Conservation (phyloP, 2,329 filamentous ascomycete species). For the Talaromyces marneffei region DNA sequence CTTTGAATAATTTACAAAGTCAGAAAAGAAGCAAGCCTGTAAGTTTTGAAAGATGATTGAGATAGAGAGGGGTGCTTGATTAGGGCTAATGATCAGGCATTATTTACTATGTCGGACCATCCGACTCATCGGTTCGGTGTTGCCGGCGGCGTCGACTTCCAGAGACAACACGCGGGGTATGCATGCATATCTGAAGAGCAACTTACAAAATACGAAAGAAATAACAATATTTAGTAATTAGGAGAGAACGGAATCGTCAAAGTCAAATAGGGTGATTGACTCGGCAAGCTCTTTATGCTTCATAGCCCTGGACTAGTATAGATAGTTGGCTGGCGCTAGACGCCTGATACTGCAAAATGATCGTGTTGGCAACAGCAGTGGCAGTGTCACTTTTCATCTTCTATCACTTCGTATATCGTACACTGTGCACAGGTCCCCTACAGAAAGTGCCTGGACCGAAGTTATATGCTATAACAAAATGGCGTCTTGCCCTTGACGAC, state of each 20-base stretch:
- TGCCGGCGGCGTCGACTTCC: neutral
- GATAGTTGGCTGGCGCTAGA: too few relatives aligned
- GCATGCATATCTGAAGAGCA: neutral
- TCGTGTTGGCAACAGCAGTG: neutral
- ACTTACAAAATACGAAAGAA: neutral
- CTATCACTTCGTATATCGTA: neutral
- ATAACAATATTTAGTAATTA: too few relatives aligned
- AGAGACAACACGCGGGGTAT: neutral
- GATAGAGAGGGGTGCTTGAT: neutral
- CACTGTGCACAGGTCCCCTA: neutral
- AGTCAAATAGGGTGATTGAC: too few relatives aligned
- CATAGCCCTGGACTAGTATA: neutral
- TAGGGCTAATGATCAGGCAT: neutral
- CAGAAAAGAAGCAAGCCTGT: neutral
- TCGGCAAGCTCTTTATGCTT: neutral
- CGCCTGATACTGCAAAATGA: neutral
- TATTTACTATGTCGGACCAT: neutral
- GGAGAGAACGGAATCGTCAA: too few relatives aligned
- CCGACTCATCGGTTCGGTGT: neutral
- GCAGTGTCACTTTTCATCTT: neutral
- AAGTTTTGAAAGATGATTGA: neutral
- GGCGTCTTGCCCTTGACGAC: conserved; percentile 44
- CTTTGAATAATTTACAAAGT: neutral
- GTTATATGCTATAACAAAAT: conserved; percentile 39
- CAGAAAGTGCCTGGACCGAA: conserved; percentile 30